These are phyloP conservation scores for Scalesia atractyloides DNA, from an alignment of 129 eudicot genomes.

Conservation along the genomic window DNA sequence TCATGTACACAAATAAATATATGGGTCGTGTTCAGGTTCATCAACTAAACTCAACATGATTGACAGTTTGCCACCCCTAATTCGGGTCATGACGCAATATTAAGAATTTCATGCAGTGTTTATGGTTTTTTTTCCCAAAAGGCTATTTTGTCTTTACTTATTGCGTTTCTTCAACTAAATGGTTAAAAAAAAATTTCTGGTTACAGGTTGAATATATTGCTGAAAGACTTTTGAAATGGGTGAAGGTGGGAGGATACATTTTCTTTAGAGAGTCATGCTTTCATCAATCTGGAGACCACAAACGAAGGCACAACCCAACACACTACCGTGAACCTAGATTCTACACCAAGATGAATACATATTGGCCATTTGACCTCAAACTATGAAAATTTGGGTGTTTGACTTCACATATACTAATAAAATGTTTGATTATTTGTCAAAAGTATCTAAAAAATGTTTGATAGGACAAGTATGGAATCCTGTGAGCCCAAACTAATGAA, in stretches of 20 bases:
- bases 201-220: conserved; percentile 73
- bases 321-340: conserved; percentile 89
- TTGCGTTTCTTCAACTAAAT: not conserved
- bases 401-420: conserved; percentile 1
- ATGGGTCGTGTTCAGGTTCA: too few relatives aligned
- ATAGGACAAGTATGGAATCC: not conserved
- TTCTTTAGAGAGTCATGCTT: conserved; percentile 93
- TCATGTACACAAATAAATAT: too few relatives aligned
- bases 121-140: not conserved
- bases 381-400: not conserved
- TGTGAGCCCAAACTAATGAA: not conserved
- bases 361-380: not conserved
- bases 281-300: conserved; percentile 90
- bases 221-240: conserved; percentile 71
- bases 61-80: too few relatives aligned
- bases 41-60: too few relatives aligned
- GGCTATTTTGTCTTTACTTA: not conserved
- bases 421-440: not conserved
- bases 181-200: too few relatives aligned
- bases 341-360: conserved; percentile 75
- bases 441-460: conserved; percentile 1
- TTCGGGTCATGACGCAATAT: not conserved
- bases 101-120: not conserved
- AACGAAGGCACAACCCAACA: conserved; percentile 72
- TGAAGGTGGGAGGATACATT: conserved; percentile 90